phyloP scores from a whole-genome alignment of 176 grass and related monocot genomes.

The Saccharum officinarum region DNA sequence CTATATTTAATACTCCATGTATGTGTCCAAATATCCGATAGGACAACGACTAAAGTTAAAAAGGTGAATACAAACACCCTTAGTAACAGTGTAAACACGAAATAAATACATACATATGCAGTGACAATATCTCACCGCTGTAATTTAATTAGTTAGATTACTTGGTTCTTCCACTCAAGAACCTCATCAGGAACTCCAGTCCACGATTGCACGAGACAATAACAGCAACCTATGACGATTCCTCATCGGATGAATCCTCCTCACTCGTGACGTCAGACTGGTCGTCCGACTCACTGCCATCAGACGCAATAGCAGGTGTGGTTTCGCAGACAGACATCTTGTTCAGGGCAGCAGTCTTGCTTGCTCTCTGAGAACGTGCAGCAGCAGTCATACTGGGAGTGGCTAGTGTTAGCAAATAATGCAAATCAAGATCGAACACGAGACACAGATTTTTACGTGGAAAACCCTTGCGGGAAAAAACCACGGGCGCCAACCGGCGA shows the following conservation, averaged over 20 bases:
- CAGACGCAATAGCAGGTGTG: not conserved
- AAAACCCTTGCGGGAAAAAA: too few species aligned
- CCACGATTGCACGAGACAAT: not conserved
- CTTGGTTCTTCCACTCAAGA: slow-evolving; percentile 36
- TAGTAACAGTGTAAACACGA: too few species aligned
- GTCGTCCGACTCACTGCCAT: slow-evolving; percentile 37
- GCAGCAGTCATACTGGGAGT: slow-evolving; percentile 46
- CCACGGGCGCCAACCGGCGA: too few species aligned
- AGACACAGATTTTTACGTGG: too few species aligned
- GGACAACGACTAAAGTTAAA: too few species aligned
- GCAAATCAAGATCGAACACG: too few species aligned
- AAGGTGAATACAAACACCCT: too few species aligned
- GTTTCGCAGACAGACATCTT: slow-evolving; percentile 59
- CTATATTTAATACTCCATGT: too few species aligned
- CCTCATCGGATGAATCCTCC: slow-evolving; percentile 47
- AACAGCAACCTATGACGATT: not conserved
- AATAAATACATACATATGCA: not conserved
- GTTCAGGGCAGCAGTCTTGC: slow-evolving; percentile 77
- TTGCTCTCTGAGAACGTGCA: slow-evolving; percentile 67
- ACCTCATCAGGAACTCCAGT: not conserved
- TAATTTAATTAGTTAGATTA: not conserved
- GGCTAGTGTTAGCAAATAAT: not conserved
- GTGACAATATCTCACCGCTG: not conserved
- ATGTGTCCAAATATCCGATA: too few species aligned
- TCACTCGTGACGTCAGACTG: slow-evolving; percentile 49